A percentile compares a stretch with the other conserved stretches of the same genome.
phyloP scores from a whole-genome alignment of 2,329 filamentous ascomycete genomes.

The Phialophora expanda region DNA sequence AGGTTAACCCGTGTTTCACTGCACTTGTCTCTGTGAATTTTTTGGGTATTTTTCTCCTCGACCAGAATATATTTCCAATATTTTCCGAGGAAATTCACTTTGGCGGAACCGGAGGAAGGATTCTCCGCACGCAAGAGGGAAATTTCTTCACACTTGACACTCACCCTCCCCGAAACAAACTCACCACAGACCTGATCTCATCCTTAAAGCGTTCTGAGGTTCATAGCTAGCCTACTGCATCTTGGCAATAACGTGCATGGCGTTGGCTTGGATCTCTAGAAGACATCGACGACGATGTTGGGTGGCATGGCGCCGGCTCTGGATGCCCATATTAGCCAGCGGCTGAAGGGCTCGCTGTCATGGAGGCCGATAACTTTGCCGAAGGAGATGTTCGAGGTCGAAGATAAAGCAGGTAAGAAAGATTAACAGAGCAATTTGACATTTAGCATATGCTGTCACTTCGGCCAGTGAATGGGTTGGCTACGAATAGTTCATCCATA shows the following conservation, averaged over 20 bases:
- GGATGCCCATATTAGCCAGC: background rate
- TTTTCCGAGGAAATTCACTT: background rate
- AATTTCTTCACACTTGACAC: background rate
- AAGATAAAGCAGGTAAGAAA: background rate
- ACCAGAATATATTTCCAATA: background rate
- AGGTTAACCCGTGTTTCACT: slow-evolving; percentile 2
- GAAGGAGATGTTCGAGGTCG: background rate
- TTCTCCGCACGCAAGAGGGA: background rate
- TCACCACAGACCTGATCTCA: background rate
- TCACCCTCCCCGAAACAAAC: background rate
- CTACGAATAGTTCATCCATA: background rate
- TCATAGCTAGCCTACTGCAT: background rate
- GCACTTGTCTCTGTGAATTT: background rate
- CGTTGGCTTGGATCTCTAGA: background rate
- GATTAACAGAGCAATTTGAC: background rate
- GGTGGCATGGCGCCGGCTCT: background rate
- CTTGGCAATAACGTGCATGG: background rate
- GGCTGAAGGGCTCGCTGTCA: too few relatives aligned
- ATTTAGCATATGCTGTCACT: background rate
- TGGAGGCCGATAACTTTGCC: background rate
- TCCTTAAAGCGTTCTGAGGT: background rate
- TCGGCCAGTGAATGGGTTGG: background rate
- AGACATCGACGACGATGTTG: background rate
- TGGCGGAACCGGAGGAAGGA: background rate
- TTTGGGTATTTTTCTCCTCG: background rate